phyloP scores from a whole-genome alignment of 2,329 filamentous ascomycete genomes.

The Phialocephala sp. region DNA sequence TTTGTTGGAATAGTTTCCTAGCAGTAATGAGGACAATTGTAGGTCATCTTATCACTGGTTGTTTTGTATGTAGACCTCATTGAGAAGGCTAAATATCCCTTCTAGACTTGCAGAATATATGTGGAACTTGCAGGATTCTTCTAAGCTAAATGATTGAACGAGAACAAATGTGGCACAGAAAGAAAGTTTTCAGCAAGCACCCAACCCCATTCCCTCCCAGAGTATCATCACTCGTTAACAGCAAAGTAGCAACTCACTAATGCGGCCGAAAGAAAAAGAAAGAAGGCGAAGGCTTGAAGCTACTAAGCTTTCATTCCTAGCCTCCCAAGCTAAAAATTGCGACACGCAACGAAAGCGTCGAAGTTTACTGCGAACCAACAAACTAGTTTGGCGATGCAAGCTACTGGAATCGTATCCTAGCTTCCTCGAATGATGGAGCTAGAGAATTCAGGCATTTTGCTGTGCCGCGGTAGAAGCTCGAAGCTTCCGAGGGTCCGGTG shows the following conservation, averaged over 20 bases:
- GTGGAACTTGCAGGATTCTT: too few relatives aligned
- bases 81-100: too few relatives aligned
- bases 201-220: too few relatives aligned
- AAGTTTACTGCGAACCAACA: background rate
- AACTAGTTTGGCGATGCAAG: background rate
- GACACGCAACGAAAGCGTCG: conserved; percentile 22
- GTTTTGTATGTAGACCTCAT: too few relatives aligned
- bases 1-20: too few relatives aligned
- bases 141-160: too few relatives aligned
- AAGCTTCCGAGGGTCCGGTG: background rate
- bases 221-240: too few relatives aligned
- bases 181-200: too few relatives aligned
- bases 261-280: background rate
- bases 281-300: background rate
- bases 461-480: background rate
- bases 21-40: too few relatives aligned
- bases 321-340: conserved; percentile 23
- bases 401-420: background rate
- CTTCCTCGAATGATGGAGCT: background rate
- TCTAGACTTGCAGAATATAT: too few relatives aligned
- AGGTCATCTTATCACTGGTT: too few relatives aligned
- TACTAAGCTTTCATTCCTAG: background rate
- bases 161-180: too few relatives aligned
- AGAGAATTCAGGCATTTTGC: background rate
- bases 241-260: background rate